Evolutionary conservation across 768 basidiomycete genomes (phyloP), one percentile per base, ranked within the genome.

Genomic region (Brasilioporus rufonigricans): DNA sequence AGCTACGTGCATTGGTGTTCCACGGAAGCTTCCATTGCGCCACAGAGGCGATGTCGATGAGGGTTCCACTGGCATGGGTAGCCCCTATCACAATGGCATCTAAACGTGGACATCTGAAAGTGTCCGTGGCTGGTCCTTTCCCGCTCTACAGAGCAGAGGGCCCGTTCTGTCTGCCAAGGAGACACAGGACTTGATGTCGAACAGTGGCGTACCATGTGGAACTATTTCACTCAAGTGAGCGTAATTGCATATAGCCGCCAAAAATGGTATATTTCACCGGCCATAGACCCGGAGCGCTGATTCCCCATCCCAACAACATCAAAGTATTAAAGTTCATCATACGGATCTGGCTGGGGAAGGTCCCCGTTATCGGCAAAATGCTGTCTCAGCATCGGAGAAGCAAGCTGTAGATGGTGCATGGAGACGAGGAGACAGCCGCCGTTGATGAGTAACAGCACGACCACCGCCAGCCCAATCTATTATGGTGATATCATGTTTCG

Each of bases 261-360:
- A 50, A 56, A 57, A 48, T 50, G 51, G 44, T 45, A 19, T 29
- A 44, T 41, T 29, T 8, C 8, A 49, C 26, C 24, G 32, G 32
- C n/a, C 31, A 40, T 8, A 36, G 27, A n/a, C n/a, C 48, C 13
- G 32, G 16, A n/a, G 16, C 19, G 27, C 56, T 19, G 35, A 27
- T 32, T 24, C 5, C 45, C 23, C 16, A 29, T 18, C 27, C 14
- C 29, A 21, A 18, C 26, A 32, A 18, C 36, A 32, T 52, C 51
- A 45, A 38, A 21, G 18, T 23, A 50, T 69, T 44, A 69, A 44
- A 71, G 59, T 41, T 69, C 68, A 46, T 71, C 65, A 44, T 69
- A 71, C 11, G 56, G 67, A 48, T 71, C 63, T 18, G 67, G 69
- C 21, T 64, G 65, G 47, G 68, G 65, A 19, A 69, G 59, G 44